These are phyloP conservation scores for Carallia pectinifolia DNA, from an alignment of 345 rosid species.

Conservation along the genomic window DNA sequence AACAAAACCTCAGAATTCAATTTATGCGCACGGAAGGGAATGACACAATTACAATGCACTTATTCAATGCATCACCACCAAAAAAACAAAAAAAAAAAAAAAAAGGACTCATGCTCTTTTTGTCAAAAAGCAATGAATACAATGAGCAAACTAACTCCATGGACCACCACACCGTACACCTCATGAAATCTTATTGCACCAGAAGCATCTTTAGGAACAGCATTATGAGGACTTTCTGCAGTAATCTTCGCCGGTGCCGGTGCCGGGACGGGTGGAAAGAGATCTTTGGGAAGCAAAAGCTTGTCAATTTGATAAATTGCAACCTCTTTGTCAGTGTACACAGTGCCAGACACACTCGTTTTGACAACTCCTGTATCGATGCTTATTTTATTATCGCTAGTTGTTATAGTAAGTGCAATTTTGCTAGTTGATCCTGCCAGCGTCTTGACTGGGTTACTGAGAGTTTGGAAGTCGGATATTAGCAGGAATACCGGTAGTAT, in stretches of 20 bases:
- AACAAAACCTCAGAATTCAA: no score
- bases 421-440: constrained; percentile 17
- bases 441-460: constrained; percentile 22
- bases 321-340: constrained; percentile 20
- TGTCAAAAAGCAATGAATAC: background rate
- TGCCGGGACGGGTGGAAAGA: constrained; percentile 21
- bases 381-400: constrained; percentile 7
- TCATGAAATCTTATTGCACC: background rate
- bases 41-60: no score
- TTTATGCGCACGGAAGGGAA: background rate
- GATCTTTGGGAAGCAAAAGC: constrained; percentile 18
- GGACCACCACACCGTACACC: background rate
- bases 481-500: constrained; percentile 5
- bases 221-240: constrained; percentile 1
- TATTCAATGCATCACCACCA: background rate
- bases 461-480: constrained; percentile 17
- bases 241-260: background rate
- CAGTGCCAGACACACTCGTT: constrained; percentile 13
- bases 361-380: constrained; percentile 19
- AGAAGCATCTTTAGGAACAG: constrained; percentile 1
- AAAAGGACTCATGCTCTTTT: background rate
- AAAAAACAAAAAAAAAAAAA: background rate
- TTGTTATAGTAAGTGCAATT: constrained; percentile 12
- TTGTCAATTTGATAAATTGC: constrained; percentile 21
- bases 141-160: background rate